Evolutionary conservation across 106 monocot species (phyloP).

Genomic region (Triglochin maritima): DNA sequence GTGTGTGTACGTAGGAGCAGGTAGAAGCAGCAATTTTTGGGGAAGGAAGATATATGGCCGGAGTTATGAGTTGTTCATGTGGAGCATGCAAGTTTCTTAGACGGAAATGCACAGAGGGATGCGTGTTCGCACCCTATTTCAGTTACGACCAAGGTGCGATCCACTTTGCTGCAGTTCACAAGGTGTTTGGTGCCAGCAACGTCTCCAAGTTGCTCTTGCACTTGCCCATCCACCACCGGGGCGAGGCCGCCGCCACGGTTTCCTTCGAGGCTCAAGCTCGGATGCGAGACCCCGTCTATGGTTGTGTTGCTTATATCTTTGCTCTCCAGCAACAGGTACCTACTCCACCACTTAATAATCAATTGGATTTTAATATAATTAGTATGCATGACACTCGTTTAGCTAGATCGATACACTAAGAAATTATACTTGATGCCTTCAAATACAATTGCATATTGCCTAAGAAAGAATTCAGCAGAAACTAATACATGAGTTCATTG

Average conservation of each 20-base stretch:
- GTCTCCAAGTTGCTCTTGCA: constrained; percentile 14
- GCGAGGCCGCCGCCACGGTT: constrained; percentile 16
- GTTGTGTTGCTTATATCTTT: constrained; percentile 16
- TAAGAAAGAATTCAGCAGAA: no score
- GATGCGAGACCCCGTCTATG: constrained; percentile 17
- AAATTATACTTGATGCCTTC: no score
- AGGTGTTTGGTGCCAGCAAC: constrained; percentile 23
- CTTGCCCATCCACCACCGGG: constrained; percentile 11
- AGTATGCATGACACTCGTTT: no score
- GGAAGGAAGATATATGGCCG: no score
- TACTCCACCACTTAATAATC: not conserved
- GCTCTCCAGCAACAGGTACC: constrained; percentile 18
- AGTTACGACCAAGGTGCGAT: constrained; percentile 19
- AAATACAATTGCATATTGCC: no score
- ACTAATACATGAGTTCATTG: not conserved
- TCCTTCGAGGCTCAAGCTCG: constrained; percentile 21
- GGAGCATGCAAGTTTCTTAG: constrained; percentile 21
- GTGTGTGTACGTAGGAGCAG: no score
- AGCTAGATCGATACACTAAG: no score
- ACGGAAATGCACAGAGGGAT: constrained; percentile 13
- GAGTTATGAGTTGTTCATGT: constrained; percentile 5
- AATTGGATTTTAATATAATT: not conserved
- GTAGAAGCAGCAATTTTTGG: no score
- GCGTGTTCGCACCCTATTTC: constrained; percentile 18
- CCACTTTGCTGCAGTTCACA: constrained; percentile 17